Base-by-base conservation (phyloP, 2,329 filamentous ascomycete species). In the Polytolypa hystricis region DNA sequence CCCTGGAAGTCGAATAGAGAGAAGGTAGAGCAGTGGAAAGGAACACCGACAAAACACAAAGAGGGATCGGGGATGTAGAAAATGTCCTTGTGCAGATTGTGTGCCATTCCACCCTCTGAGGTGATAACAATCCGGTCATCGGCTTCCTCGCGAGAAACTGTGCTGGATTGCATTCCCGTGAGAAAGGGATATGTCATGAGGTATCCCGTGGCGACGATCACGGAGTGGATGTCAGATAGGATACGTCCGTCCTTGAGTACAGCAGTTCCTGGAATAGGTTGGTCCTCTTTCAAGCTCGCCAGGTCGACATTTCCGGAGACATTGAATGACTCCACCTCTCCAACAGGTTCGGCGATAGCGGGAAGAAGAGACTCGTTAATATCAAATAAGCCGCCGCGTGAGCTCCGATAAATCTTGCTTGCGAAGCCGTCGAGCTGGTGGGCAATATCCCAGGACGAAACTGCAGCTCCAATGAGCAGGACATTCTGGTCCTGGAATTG, bases 1-100 rank as follows among this genome's bases (percentile, higher is more conserved):
- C 76, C 77, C 50, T 84, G 79, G 45, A 80, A 81, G 41, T 83
- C 79, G 42, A 81, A 83, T 0, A 82, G 60, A 0, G 74, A 75
- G 47, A 82, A 84, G 0, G 79, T 82, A 0, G 77, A 75, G 0
- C 73, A 73, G 47, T 79, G 73, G 47, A 75, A 81, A 0, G 75
- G 77, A 0, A 78, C 71, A 0, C 79, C 79, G 12, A 82, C 61
- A 43, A 82, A 82, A 0, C 66, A 60, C 1, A 83, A 59, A 0
- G 73, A 71, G 0, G 78, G 76, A 41, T 83, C 77, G 0, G 69
- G 67, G 29, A 81, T 81, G 54, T 81, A 83, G 50, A 80, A 83
- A 10, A 83, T 76, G 50, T 84, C 79, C 40, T 74, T 74, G 60
- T 82, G 74, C 1, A 83, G 60, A 44, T 83, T 82, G 47, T 83